Conservation (phyloP, 441 rosid species). For the Sinapis alba region DNA sequence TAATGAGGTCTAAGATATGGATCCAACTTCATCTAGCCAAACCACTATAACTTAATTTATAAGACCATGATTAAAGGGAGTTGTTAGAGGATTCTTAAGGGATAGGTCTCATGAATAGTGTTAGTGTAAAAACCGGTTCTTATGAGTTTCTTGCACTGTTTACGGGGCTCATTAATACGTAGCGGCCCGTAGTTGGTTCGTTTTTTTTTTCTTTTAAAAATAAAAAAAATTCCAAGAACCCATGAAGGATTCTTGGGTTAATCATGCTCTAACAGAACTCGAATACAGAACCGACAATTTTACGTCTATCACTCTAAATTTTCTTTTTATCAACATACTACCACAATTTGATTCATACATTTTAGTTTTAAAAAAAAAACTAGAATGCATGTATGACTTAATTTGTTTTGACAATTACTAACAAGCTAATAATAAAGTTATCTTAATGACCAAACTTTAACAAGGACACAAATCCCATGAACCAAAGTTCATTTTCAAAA, state of each 20-base stretch:
- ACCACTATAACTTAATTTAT: not conserved
- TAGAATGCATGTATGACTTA: not conserved
- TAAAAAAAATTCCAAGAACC: too few relatives aligned
- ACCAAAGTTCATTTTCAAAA: not conserved
- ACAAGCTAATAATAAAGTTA: not conserved
- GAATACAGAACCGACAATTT: not conserved
- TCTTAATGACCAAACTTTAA: not conserved
- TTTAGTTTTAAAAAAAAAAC: not conserved
- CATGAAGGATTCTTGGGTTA: too few relatives aligned
- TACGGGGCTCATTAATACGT: too few relatives aligned
- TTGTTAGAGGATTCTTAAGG: too few relatives aligned
- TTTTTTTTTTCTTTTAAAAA: too few relatives aligned
- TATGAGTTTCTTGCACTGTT: too few relatives aligned
- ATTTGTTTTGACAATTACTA: not conserved
- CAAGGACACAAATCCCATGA: not conserved
- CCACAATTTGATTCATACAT: not conserved
- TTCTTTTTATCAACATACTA: not conserved
- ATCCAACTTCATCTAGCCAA: not conserved
- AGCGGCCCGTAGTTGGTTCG: too few relatives aligned
- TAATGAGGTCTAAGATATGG: not conserved
- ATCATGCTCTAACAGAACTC: not conserved
- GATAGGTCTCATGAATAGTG: too few relatives aligned
- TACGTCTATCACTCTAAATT: not conserved
- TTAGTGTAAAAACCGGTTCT: too few relatives aligned
- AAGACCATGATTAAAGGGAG: too few relatives aligned